Conservation (phyloP, 164 flowering plant genomes). For the Berberis thunbergii region DNA sequence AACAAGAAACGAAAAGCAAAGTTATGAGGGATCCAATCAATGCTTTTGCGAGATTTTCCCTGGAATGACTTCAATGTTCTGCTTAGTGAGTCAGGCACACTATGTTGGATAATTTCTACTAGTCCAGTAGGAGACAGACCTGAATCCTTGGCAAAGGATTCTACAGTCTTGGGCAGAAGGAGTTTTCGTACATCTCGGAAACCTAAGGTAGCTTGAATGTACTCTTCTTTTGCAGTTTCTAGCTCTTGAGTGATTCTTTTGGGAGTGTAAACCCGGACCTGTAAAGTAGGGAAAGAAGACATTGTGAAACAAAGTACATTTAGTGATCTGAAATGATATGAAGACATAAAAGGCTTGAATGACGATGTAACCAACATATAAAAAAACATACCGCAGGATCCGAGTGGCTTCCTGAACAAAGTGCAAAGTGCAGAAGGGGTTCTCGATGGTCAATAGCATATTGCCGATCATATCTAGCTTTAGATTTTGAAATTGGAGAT, state of each 20-base stretch:
- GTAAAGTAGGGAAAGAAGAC: constrained; percentile 6
- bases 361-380: no score
- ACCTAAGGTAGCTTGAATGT: constrained; percentile 63
- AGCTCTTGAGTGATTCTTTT: constrained; percentile 70
- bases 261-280: constrained; percentile 84
- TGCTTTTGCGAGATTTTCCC: constrained; percentile 52
- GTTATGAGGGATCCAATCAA: constrained; percentile 79
- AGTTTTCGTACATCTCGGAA: constrained; percentile 57
- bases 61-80: constrained; percentile 36
- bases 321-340: neutral
- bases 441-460: constrained; percentile 67
- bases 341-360: neutral
- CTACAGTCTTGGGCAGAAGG: constrained; percentile 68
- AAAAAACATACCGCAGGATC: constrained; percentile 80
- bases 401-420: constrained; percentile 85
- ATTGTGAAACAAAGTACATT: neutral
- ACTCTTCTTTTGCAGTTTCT: constrained; percentile 82
- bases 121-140: constrained; percentile 42
- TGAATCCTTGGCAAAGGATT: constrained; percentile 70
- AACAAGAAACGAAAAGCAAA: constrained; percentile 73
- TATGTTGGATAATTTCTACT: constrained; percentile 51
- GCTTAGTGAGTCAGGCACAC: constrained; percentile 49
- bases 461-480: constrained; percentile 53
- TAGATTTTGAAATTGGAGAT: constrained; percentile 55
- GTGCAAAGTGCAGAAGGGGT: constrained; percentile 83